Conservation (phyloP, 2,329 filamentous ascomycete species). For the Myrmaecium sp. region DNA sequence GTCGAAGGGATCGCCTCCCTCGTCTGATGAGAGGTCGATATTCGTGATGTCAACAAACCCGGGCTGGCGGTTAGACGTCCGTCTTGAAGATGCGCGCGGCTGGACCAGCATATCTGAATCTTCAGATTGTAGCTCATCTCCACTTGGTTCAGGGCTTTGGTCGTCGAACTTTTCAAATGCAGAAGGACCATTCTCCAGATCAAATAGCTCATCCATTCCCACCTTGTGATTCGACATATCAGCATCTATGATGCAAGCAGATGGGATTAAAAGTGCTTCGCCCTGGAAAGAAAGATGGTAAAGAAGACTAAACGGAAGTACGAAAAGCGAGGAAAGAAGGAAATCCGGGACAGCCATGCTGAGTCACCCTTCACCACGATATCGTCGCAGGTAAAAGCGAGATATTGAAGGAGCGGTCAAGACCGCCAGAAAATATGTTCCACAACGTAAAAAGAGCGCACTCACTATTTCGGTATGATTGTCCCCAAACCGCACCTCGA, state of each 20-base stretch:
- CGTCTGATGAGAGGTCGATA: constrained; percentile 15
- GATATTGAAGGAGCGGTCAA: too few species aligned
- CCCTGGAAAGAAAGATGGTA: not conserved
- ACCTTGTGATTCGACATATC: too few species aligned
- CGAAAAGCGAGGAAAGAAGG: too few species aligned
- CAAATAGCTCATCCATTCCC: constrained; percentile 26
- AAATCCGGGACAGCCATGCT: too few species aligned
- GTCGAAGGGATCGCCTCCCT: constrained; percentile 10
- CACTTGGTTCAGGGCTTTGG: constrained; percentile 1
- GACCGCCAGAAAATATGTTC: too few species aligned
- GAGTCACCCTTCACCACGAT: too few species aligned
- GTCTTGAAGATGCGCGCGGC: not conserved
- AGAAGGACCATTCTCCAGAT: constrained; percentile 28
- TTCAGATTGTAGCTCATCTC: too few species aligned
- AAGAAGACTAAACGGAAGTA: constrained; percentile 1
- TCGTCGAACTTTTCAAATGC: constrained; percentile 27
- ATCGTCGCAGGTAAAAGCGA: too few species aligned
- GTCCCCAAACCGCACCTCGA: constrained; percentile 26
- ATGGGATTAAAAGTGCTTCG: not conserved
- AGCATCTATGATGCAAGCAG: too few species aligned
- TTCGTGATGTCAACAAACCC: constrained; percentile 15
- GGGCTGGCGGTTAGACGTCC: too few species aligned
- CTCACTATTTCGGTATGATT: constrained; percentile 24
- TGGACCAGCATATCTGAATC: not conserved
- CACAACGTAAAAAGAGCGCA: too few species aligned